phyloP scores from a whole-genome alignment of 2,329 filamentous ascomycete genomes.

The Aspergillus texensis region DNA sequence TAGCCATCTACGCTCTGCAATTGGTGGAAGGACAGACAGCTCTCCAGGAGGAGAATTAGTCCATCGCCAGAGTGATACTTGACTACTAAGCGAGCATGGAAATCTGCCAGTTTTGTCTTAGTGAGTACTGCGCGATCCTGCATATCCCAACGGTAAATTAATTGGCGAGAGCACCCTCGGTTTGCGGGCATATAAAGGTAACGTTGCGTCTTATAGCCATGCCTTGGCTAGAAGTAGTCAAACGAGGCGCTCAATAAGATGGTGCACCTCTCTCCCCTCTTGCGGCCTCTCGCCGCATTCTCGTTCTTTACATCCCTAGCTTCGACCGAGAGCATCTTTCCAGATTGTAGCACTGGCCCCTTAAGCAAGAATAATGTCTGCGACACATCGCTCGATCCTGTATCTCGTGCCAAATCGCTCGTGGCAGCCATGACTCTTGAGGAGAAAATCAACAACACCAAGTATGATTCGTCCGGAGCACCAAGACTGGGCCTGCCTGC shows the following conservation, averaged over 20 bases:
- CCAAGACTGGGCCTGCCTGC: slow-evolving; percentile 57
- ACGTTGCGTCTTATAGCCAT: background rate
- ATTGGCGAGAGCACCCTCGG: too few relatives aligned
- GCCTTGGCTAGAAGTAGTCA: background rate
- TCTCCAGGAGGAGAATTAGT: background rate
- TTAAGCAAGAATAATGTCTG: slow-evolving; percentile 54
- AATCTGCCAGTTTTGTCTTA: background rate
- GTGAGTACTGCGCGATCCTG: background rate
- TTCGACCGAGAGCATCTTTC: slow-evolving; percentile 34
- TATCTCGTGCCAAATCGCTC: slow-evolving; percentile 48
- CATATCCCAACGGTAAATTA: too few relatives aligned
- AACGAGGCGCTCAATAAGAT: background rate
- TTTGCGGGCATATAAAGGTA: background rate
- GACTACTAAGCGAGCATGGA: background rate
- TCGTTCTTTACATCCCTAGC: background rate
- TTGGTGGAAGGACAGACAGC: background rate
- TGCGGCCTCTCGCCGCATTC: background rate
- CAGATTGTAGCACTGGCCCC: slow-evolving; percentile 54
- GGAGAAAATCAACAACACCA: slow-evolving; percentile 58
- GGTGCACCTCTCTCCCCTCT: background rate
- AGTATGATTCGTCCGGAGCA: slow-evolving; percentile 50
- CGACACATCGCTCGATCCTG: slow-evolving; percentile 41
- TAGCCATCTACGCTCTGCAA: background rate
- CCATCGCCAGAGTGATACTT: background rate
- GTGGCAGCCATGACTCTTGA: slow-evolving; percentile 46